A percentile compares a stretch with the other conserved stretches of the same genome.
Evolutionary conservation across 345 rosid genomes (phyloP).

Genomic region (Lepidium didymum): DNA sequence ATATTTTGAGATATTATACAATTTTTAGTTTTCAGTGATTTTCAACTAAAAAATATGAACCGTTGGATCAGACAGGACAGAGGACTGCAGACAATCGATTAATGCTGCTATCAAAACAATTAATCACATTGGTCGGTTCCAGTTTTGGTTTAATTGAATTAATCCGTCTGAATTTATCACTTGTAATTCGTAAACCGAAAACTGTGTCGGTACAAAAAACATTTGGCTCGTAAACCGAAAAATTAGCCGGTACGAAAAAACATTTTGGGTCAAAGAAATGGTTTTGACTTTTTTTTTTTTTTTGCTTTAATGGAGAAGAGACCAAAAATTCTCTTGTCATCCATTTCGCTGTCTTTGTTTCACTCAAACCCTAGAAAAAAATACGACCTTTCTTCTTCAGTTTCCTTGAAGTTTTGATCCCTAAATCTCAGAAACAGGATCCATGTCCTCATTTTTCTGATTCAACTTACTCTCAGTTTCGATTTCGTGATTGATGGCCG

Average conservation of each 20-base stretch:
- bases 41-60: not conserved
- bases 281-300: not conserved
- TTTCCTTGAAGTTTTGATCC: not conserved
- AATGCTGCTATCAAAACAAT: not conserved
- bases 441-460: constrained; percentile 5
- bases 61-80: not conserved
- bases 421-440: not conserved
- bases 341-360: constrained; percentile 20
- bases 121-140: not conserved
- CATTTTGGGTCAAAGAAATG: constrained; percentile 13
- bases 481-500: constrained; percentile 13
- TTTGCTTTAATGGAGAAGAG: not conserved
- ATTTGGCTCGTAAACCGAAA: constrained; percentile 12
- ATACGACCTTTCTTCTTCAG: not conserved
- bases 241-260: not conserved
- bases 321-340: not conserved
- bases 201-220: not conserved
- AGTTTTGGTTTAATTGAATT: no score
- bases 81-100: not conserved
- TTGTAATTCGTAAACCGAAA: constrained; percentile 1
- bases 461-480: not conserved
- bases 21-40: not conserved
- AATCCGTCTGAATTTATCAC: no score
- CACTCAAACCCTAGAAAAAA: constrained; percentile 23
- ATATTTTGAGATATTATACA: not conserved